Conservation (phyloP, 1,284 basidiomycete genomes). For the Afroboletus lepidellus region DNA sequence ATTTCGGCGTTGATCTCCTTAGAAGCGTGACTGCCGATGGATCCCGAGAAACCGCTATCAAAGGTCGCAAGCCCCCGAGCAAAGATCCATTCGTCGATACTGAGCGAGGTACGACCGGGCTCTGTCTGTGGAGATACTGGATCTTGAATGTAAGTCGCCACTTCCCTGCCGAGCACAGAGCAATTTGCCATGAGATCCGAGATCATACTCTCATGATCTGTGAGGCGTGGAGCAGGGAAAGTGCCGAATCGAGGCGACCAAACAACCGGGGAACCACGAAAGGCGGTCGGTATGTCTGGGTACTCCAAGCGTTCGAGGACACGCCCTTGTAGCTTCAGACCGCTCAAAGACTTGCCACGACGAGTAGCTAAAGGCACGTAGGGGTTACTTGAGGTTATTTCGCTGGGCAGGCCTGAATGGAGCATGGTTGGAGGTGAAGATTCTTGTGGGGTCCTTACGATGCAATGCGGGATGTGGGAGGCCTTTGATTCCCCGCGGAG, state of each 20-base stretch:
- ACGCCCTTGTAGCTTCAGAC: slow-evolving; percentile 38
- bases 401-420: background rate
- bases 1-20: slow-evolving; percentile 3
- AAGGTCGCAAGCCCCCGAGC: slow-evolving; percentile 19
- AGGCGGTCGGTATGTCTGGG: slow-evolving; percentile 62
- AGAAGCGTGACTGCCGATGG: slow-evolving; percentile 1
- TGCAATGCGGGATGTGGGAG: background rate
- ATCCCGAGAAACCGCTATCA: slow-evolving; percentile 6
- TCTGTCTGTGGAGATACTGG: slow-evolving; percentile 2
- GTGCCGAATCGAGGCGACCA: slow-evolving; percentile 44
- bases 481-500: slow-evolving; percentile 10
- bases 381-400: slow-evolving; percentile 9
- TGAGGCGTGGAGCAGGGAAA: slow-evolving; percentile 26
- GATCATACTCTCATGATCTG: slow-evolving; percentile 58
- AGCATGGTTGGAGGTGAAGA: background rate
- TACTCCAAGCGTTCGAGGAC: slow-evolving; percentile 39
- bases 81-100: slow-evolving; percentile 27
- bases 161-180: slow-evolving; percentile 27
- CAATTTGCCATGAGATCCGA: slow-evolving; percentile 45
- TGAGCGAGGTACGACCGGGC: slow-evolving; percentile 3
- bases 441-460: slow-evolving; percentile 2
- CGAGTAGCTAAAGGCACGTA: slow-evolving; percentile 46
- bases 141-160: slow-evolving; percentile 20
- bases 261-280: slow-evolving; percentile 52
- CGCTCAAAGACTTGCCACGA: slow-evolving; percentile 49